Percentiles rank a stretch among this genome's conserved stretches.
phyloP scores from a whole-genome alignment of 148 eudicot species.

The Silene conica region DNA sequence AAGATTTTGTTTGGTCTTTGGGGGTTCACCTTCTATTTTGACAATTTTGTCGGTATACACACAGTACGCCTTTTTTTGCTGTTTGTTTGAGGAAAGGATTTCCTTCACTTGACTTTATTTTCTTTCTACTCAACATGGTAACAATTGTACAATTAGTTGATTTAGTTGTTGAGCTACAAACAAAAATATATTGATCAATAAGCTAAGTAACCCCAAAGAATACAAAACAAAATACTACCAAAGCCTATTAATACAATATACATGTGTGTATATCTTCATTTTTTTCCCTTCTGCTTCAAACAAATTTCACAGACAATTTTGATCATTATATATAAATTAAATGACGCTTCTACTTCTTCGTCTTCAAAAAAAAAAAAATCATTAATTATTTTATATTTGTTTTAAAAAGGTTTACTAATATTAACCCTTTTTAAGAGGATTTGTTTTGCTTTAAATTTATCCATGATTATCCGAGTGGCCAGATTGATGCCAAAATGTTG shows the following conservation, averaged over 20 bases:
- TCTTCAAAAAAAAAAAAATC: too few species aligned
- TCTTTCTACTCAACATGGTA: neutral
- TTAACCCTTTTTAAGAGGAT: too few species aligned
- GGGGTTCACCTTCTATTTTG: too few species aligned
- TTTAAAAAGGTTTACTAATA: too few species aligned
- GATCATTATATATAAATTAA: neutral
- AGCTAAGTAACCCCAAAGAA: neutral
- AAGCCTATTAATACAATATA: constrained; percentile 1
- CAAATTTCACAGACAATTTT: neutral
- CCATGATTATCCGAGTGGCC: constrained; percentile 13
- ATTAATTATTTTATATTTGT: too few species aligned
- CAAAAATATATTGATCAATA: neutral
- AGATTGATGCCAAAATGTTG: constrained; percentile 12
- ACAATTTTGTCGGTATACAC: too few species aligned
- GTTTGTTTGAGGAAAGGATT: neutral
- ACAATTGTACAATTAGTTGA: neutral
- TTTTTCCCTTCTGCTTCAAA: constrained; percentile 2
- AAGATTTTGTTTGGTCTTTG: too few species aligned
- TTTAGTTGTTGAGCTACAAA: neutral
- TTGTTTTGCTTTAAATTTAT: neutral
- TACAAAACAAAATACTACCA: neutral
- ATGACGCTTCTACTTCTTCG: too few species aligned
- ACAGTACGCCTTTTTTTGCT: too few species aligned
- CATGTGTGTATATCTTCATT: constrained; percentile 10
- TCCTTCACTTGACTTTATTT: neutral